phyloP scores from a whole-genome alignment of 805 yeast species.

The Suhomyces prunicola region DNA sequence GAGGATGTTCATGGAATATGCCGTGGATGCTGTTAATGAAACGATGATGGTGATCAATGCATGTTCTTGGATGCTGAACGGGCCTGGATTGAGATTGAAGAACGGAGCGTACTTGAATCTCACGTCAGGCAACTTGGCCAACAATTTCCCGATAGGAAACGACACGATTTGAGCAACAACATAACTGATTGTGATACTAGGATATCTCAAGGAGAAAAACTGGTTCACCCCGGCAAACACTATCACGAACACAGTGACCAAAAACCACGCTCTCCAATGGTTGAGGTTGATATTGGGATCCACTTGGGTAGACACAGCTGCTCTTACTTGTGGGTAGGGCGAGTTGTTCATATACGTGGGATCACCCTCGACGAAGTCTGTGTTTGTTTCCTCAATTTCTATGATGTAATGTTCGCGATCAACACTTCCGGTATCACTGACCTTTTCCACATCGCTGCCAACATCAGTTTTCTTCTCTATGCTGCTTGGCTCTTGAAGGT shows the following conservation, averaged over 20 bases:
- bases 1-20: slow-evolving; percentile 19
- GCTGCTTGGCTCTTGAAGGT: background rate
- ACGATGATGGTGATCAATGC: slow-evolving; percentile 20
- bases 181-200: slow-evolving; percentile 20
- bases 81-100: slow-evolving; percentile 21
- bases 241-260: slow-evolving; percentile 18
- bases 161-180: slow-evolving; percentile 25
- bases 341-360: slow-evolving; percentile 14
- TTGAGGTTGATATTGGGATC: slow-evolving; percentile 15
- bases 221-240: slow-evolving; percentile 26
- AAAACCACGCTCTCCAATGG: slow-evolving; percentile 21
- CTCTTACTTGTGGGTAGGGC: slow-evolving; percentile 23
- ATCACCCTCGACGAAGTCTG: slow-evolving; percentile 13
- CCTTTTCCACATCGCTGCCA: slow-evolving; percentile 2
- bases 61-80: slow-evolving; percentile 20
- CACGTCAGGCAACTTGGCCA: slow-evolving; percentile 14
- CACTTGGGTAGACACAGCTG: slow-evolving; percentile 17
- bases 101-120: slow-evolving; percentile 11
- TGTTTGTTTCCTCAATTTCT: slow-evolving; percentile 10
- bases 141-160: slow-evolving; percentile 19
- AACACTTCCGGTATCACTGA: slow-evolving; percentile 7
- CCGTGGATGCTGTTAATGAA: slow-evolving; percentile 20
- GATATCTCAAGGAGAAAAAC: slow-evolving; percentile 24
- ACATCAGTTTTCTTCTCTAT: slow-evolving; percentile 2
- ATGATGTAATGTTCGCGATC: slow-evolving; percentile 10